Base-by-base conservation (phyloP, 768 basidiomycete species). In the Glaciozyma martinii region DNA sequence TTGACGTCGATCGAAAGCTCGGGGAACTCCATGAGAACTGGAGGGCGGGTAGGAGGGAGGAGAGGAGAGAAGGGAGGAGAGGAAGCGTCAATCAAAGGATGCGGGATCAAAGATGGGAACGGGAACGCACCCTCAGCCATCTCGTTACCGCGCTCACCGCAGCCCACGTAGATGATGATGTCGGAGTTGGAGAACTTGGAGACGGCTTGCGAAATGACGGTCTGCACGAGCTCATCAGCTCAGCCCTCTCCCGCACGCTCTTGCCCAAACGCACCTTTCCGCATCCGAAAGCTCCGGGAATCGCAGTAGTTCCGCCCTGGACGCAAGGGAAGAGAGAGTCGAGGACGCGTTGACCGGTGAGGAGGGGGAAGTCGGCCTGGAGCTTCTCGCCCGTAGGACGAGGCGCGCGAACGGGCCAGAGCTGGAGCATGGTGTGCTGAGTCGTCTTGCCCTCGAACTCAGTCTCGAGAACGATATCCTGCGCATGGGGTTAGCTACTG, bases 111-210 rank as follows among this genome's bases (percentile, higher is more conserved):
- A 27, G 18, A 21, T 18, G 42, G 19, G 27, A 57, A 13, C 3
- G 25, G 16, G 9, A 8, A 30, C 57, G 42, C 57, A 63, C 86
- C 89, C 82, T 76, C 76, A 44, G 73, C 75, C 77, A 78, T 77
- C 73, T 95, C 91, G 74, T 98, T 98, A 74, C 94, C 94, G 71
- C 95, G 90, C 78, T 99, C 95, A 67, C 94, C 95, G 76, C 95
- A 98, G 30, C 95, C 95, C 72, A 99, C 95, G 75, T 99, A 99
- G 71, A 99, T 85, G 76, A 99, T 97, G 73, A 98, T 97, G 77
- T 98, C 94, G 71, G 92, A 95, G 80, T 99, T 99, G 32, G 95
- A 99, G 79, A 85, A 99, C 77, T 99, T 99, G 64, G 94, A 97
- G 70, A 98, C 80, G 25, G 94, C 94, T 71, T 97, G 89, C 32